phyloP scores from a whole-genome alignment of 768 basidiomycete species.

The Collybia mongolica region DNA sequence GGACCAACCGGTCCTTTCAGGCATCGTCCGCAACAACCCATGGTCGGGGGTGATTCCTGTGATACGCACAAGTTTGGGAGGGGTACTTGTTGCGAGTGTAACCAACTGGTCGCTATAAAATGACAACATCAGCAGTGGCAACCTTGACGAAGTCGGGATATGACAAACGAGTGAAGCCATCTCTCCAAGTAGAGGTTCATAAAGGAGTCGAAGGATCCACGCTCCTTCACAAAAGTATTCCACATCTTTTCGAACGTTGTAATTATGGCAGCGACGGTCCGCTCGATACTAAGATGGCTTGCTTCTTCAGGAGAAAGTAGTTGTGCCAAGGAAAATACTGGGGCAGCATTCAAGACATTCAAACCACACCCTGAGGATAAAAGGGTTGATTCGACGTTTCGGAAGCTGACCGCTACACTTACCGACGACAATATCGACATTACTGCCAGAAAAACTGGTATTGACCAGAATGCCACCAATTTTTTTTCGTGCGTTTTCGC shows the following conservation, averaged over 20 bases:
- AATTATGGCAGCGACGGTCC: conserved; percentile 72
- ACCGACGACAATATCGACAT: conserved; percentile 83
- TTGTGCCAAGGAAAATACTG: conserved; percentile 80
- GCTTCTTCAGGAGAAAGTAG: conserved; percentile 41
- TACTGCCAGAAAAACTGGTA: conserved; percentile 73
- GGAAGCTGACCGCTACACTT: conserved; percentile 16
- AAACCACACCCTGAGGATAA: conserved; percentile 73
- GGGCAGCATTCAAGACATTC: conserved; percentile 80
- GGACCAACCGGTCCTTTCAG: conserved; percentile 42
- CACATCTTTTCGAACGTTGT: conserved; percentile 79
- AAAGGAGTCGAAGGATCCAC: conserved; percentile 80
- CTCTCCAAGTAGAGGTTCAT: conserved; percentile 71
- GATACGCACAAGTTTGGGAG: conserved; percentile 72
- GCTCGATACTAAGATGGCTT: conserved; percentile 61
- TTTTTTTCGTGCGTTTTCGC: conserved; percentile 60
- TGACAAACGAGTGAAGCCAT: conserved; percentile 91
- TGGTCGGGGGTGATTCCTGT: conserved; percentile 84
- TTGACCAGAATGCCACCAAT: conserved; percentile 92
- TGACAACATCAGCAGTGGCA: not conserved
- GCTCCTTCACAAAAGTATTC: conserved; percentile 60
- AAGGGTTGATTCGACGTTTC: conserved; percentile 1
- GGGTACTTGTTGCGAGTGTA: conserved; percentile 74
- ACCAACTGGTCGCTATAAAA: conserved; percentile 74
- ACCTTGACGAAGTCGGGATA: not conserved
- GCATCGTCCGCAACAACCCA: conserved; percentile 82